Conservation (phyloP, 2,329 filamentous ascomycete species). For the Aureobasidium sp. region DNA sequence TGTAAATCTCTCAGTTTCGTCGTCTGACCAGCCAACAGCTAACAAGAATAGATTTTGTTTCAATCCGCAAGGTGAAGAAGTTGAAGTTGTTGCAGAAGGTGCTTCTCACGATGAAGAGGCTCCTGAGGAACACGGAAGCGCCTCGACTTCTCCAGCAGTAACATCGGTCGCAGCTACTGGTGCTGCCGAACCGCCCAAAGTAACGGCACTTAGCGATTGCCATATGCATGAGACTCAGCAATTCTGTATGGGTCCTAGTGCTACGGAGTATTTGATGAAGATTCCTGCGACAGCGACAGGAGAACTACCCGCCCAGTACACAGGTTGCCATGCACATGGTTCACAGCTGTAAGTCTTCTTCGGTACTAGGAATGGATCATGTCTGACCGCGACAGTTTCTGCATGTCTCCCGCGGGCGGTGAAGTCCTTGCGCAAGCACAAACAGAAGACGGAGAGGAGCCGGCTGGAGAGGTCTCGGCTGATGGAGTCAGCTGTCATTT, state of each 20-base stretch:
- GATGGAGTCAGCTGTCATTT: constrained; percentile 54
- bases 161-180: neutral
- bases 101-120: constrained; percentile 23
- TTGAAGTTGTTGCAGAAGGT: constrained; percentile 45
- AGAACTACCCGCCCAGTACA: constrained; percentile 54
- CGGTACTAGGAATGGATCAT: neutral
- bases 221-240: constrained; percentile 42
- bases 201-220: constrained; percentile 47
- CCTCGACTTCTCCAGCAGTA: neutral
- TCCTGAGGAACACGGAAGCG: neutral
- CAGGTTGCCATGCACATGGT: constrained; percentile 58
- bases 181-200: neutral
- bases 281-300: constrained; percentile 49
- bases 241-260: constrained; percentile 39
- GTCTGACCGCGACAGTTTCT: constrained; percentile 44
- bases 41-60: constrained; percentile 44
- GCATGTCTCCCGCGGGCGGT: constrained; percentile 51
- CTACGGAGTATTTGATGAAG: constrained; percentile 39
- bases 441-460: constrained; percentile 23
- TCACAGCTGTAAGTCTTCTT: constrained; percentile 44
- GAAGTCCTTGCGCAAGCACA: constrained; percentile 53
- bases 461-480: constrained; percentile 18
- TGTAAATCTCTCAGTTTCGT: constrained; percentile 37
- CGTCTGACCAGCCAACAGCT: too few species aligned
- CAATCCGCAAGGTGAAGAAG: constrained; percentile 53